Evolutionary conservation across 345 rosid species (phyloP).

Genomic region (Brassica juncea): DNA sequence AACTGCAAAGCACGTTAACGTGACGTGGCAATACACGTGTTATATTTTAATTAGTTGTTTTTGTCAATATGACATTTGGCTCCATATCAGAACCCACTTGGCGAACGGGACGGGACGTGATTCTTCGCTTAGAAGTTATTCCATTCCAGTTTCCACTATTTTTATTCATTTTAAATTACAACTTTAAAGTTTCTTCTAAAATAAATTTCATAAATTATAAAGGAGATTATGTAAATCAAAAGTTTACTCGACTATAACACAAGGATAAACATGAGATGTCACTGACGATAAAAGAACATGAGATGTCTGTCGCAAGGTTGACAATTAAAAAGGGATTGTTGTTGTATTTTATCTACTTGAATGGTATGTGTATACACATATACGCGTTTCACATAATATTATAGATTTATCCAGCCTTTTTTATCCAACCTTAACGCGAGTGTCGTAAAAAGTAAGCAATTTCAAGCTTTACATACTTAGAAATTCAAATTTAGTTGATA

Average conservation of each 20-base stretch:
- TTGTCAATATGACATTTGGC: constrained; percentile 22
- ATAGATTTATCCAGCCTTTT: not conserved
- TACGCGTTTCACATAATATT: not conserved
- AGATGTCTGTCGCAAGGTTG: constrained; percentile 9
- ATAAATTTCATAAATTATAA: not conserved
- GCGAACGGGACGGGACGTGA: constrained; percentile 22
- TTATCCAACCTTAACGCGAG: not conserved
- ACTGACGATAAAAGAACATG: constrained; percentile 5
- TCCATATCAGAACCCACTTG: constrained; percentile 19
- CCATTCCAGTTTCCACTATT: constrained; percentile 26
- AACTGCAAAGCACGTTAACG: constrained; percentile 19
- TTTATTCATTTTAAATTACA: not conserved
- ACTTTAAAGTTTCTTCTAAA: not conserved
- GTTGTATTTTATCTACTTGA: not conserved
- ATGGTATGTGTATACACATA: not conserved
- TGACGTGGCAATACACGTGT: constrained; percentile 16
- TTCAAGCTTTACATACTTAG: not conserved
- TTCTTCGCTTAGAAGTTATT: constrained; percentile 39
- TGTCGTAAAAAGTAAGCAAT: not conserved
- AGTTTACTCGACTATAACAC: not conserved
- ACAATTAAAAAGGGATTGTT: not conserved
- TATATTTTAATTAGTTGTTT: not conserved
- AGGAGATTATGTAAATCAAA: not conserved
- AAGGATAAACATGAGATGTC: constrained; percentile 21
- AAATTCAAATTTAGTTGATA: not conserved